Conservation (phyloP, 139 green algal genomes). For the Auxenochlorella pyrenoidosa region DNA sequence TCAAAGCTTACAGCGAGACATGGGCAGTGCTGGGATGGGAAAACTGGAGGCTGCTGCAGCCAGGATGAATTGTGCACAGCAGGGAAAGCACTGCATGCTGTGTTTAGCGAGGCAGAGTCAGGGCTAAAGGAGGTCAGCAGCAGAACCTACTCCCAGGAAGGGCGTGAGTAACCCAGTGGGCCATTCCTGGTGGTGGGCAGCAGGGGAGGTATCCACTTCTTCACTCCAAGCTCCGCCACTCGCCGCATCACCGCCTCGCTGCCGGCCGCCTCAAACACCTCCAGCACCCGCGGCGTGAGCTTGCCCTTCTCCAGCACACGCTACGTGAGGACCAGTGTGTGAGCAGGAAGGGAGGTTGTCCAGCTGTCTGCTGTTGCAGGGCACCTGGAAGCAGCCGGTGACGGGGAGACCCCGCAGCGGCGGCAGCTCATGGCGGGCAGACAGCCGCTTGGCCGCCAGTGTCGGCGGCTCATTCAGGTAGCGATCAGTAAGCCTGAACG, state of each 20-base stretch:
- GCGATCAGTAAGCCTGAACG: too few species aligned
- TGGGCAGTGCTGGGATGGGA: background rate
- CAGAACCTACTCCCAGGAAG: background rate
- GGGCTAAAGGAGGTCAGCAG: background rate
- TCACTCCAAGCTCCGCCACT: slow-evolving; percentile 20
- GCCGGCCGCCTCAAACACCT: slow-evolving; percentile 31
- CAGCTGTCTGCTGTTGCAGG: too few species aligned
- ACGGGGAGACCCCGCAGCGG: too few species aligned
- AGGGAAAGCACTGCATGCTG: background rate
- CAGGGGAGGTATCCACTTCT: slow-evolving; percentile 24
- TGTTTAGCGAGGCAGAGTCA: background rate
- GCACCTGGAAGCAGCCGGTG: too few species aligned
- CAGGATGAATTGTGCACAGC: background rate
- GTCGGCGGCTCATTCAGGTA: too few species aligned
- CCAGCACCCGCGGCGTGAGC: slow-evolving; percentile 28
- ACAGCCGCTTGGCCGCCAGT: too few species aligned
- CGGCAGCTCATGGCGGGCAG: too few species aligned
- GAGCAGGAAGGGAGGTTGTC: too few species aligned
- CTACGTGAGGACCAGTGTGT: background rate
- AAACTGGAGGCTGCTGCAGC: background rate
- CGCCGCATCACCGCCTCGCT: slow-evolving; percentile 16
- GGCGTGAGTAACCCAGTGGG: background rate
- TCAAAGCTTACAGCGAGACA: background rate
- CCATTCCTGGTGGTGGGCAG: background rate
- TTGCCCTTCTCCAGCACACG: slow-evolving; percentile 27